Evolutionary conservation across 2,329 filamentous ascomycete species (phyloP).

Genomic region (Sporothrix schenckii): DNA sequence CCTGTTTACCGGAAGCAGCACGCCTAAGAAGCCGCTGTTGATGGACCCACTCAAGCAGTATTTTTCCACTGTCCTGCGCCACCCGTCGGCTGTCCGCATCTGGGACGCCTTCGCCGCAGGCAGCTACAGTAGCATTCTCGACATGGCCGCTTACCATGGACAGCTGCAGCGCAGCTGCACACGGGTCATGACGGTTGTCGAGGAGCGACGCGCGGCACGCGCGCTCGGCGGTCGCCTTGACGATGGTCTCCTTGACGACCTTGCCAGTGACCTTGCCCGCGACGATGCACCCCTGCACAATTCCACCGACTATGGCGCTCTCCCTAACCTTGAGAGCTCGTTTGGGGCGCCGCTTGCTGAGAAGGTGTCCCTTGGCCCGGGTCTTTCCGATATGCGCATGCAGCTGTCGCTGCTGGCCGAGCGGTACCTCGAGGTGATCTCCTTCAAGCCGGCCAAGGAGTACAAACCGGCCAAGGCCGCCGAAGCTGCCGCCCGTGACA

Average conservation of each 20-base stretch:
- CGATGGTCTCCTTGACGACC: slow-evolving; percentile 48
- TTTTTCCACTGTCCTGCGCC: slow-evolving; percentile 50
- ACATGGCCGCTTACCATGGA: slow-evolving; percentile 51
- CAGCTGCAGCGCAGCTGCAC: slow-evolving; percentile 55
- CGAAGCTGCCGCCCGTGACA: slow-evolving; percentile 48
- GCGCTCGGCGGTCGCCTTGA: slow-evolving; percentile 48
- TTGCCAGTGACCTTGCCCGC: slow-evolving; percentile 46
- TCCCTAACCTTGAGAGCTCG: slow-evolving; percentile 52
- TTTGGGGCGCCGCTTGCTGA: slow-evolving; percentile 48
- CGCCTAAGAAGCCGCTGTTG: slow-evolving; percentile 42
- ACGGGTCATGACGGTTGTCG: slow-evolving; percentile 55
- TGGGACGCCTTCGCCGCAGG: slow-evolving; percentile 55
- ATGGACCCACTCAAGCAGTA: slow-evolving; percentile 50
- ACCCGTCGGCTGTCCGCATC: slow-evolving; percentile 47
- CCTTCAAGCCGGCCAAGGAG: slow-evolving; percentile 53
- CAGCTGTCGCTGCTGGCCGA: slow-evolving; percentile 56
- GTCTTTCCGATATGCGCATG: slow-evolving; percentile 52
- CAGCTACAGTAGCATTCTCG: slow-evolving; percentile 56
- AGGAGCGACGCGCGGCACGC: slow-evolving; percentile 54
- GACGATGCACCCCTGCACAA: slow-evolving; percentile 47
- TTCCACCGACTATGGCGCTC: slow-evolving; percentile 56
- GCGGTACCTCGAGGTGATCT: slow-evolving; percentile 55
- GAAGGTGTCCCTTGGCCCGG: slow-evolving; percentile 55
- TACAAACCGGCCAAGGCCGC: slow-evolving; percentile 53
- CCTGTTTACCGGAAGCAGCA: slow-evolving; percentile 43